Evolutionary conservation across 2,329 filamentous ascomycete genomes (phyloP).

Genomic region (Neospermospora avenae): DNA sequence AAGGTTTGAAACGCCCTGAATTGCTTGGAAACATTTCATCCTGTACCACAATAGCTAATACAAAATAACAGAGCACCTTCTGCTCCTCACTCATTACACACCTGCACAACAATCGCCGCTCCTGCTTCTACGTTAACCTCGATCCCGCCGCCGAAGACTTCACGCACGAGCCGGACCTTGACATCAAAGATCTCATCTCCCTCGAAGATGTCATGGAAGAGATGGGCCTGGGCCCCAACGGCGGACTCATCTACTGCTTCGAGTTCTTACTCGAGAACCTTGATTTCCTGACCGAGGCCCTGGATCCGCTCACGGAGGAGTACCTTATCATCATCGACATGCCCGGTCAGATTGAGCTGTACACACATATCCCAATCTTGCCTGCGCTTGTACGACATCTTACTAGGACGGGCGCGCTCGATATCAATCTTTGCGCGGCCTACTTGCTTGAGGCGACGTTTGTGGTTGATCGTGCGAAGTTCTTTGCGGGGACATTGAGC

Average conservation of each 20-base stretch:
- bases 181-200: conserved; percentile 92
- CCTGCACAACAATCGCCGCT: conserved; percentile 84
- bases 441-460: conserved; percentile 96
- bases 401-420: conserved; percentile 73
- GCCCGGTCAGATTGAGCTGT: conserved; percentile 97
- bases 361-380: conserved; percentile 92
- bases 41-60: conserved; percentile 7
- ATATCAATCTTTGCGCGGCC: conserved; percentile 87
- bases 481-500: conserved; percentile 91
- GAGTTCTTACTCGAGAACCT: conserved; percentile 94
- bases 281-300: conserved; percentile 81
- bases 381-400: conserved; percentile 81
- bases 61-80: conserved; percentile 72
- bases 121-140: conserved; percentile 96
- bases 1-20: conserved; percentile 56
- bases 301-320: conserved; percentile 85
- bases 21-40: too few species aligned
- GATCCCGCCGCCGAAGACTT: conserved; percentile 94
- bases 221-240: conserved; percentile 84
- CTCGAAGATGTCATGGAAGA: conserved; percentile 97
- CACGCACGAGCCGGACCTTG: conserved; percentile 85
- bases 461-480: conserved; percentile 92
- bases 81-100: conserved; percentile 92
- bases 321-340: conserved; percentile 98
- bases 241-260: conserved; percentile 93